These are phyloP conservation scores for Colletotrichum lentis DNA, from an alignment of 2,329 filamentous ascomycete species.

Conservation along the genomic window DNA sequence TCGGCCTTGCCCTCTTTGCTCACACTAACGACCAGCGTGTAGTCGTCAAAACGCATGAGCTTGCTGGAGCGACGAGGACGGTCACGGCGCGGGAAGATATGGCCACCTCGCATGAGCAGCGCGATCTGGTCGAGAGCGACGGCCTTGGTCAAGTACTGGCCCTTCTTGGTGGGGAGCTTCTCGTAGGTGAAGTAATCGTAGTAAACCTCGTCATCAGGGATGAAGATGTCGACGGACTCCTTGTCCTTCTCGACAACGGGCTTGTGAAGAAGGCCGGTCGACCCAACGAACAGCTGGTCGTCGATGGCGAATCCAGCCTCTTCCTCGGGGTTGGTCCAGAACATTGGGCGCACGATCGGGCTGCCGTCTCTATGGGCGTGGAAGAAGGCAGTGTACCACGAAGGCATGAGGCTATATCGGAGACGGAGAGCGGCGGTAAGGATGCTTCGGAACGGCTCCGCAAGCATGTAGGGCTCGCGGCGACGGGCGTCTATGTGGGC, in stretches of 20 bases:
- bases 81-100: conserved; percentile 91
- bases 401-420: conserved; percentile 86
- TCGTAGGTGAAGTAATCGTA: conserved; percentile 96
- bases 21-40: conserved; percentile 85
- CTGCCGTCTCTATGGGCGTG: conserved; percentile 83
- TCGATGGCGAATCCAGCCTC: conserved; percentile 89
- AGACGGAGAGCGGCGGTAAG: conserved; percentile 88
- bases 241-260: conserved; percentile 83
- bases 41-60: conserved; percentile 93
- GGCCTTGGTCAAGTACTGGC: conserved; percentile 72
- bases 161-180: conserved; percentile 72
- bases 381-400: conserved; percentile 98
- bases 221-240: conserved; percentile 78
- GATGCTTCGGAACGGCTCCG: conserved; percentile 84
- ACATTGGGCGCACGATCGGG: conserved; percentile 90
- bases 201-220: conserved; percentile 88
- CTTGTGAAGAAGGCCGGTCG: conserved; percentile 89
- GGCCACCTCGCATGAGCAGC: conserved; percentile 89
- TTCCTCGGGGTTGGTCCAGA: conserved; percentile 87
- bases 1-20: conserved; percentile 69
- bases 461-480: conserved; percentile 88
- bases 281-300: conserved; percentile 91
- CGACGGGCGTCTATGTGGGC: conserved; percentile 96
- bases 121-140: conserved; percentile 89
- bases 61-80: conserved; percentile 83